Evolutionary conservation across 2,329 filamentous ascomycete genomes (phyloP).

Genomic region (Calonectria honghensis): DNA sequence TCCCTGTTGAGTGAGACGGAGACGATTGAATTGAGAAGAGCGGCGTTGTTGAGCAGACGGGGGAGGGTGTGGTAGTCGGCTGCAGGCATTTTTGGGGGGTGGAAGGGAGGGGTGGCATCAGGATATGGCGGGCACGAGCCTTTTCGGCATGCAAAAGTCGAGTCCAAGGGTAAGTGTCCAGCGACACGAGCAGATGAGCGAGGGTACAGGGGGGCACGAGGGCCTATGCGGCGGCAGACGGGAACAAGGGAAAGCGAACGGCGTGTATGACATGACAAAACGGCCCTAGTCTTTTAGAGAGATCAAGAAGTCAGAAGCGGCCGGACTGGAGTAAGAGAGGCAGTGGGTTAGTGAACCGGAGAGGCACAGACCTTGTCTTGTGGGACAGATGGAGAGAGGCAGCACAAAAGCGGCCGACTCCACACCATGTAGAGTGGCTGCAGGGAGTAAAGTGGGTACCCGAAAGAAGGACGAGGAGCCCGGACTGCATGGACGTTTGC

Average conservation of each 20-base stretch:
- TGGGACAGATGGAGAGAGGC: slow-evolving; percentile 31
- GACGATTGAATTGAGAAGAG: slow-evolving; percentile 24
- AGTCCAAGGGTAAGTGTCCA: slow-evolving; percentile 28
- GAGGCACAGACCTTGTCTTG: slow-evolving; percentile 34
- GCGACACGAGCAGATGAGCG: slow-evolving; percentile 25
- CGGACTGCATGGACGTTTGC: slow-evolving; percentile 48
- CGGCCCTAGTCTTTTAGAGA: slow-evolving; percentile 20
- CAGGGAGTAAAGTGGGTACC: slow-evolving; percentile 46
- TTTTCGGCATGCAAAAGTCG: slow-evolving; percentile 34
- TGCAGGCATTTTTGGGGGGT: slow-evolving; percentile 14
- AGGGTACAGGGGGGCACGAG: not conserved
- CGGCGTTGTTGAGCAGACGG: slow-evolving; percentile 3
- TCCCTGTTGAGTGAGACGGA: slow-evolving; percentile 24
- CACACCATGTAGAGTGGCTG: slow-evolving; percentile 53
- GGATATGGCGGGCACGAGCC: slow-evolving; percentile 20
- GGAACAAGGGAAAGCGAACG: slow-evolving; percentile 33
- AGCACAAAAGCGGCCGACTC: slow-evolving; percentile 40
- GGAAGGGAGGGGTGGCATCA: not conserved
- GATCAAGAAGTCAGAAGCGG: not conserved
- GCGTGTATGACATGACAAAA: slow-evolving; percentile 42
- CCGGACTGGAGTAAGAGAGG: not conserved
- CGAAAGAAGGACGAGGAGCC: slow-evolving; percentile 31
- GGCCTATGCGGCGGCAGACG: slow-evolving; percentile 22
- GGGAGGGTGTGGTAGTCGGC: slow-evolving; percentile 1
- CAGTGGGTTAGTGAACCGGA: slow-evolving; percentile 17